Base-by-base conservation (phyloP, 2,329 filamentous ascomycete species). In the Chaetomium sp. region DNA sequence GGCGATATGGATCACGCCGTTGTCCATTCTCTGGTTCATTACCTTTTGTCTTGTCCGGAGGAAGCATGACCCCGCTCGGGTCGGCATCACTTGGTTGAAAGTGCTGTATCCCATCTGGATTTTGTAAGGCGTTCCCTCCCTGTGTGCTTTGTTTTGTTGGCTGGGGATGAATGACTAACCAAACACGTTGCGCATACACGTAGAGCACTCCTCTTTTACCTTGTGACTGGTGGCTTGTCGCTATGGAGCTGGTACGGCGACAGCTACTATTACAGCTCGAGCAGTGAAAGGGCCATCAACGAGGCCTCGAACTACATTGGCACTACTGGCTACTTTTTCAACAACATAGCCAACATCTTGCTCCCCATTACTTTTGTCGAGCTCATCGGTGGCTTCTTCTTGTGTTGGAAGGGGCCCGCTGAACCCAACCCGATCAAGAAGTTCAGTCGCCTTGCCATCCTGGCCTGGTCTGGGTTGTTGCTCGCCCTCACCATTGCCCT, bases 331-430 rank as follows among this genome's bases (percentile, higher is more conserved):
- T 4, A 4, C 2, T 55, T 64, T 6, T 47, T 65, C 27, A 43
- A 54, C 12, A 6, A 54, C 7, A 9, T 65, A 1, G 54, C 64
- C 32, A 35, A 58, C 35, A 49, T 61, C 34, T 11, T 63, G 4
- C 49, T 64, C 8, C 50, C 66, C 14, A 52, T 68, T 45, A 59
- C 59, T 8, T 55, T 66, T 1, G 53, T 63, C 49, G 64, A 65
- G 56, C 37, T 67, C 2, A 57, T 52, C 32, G 56, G 58, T 27
- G 67, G 66, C 40, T 65, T 66, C 52, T 42, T 64, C 36, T 57
- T 60, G 44, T 59, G 57, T 34, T 46, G 58, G 7, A 45, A 49
- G 38, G 41, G 50, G 36, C 36, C 49, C 35, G 43, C 12, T 11
- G 37, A 46, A 7, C 49, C 42, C 3, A 53, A 55, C 7, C 10